Conservation (phyloP, 176 grass and related monocot species). For the Aegilops longissima region DNA sequence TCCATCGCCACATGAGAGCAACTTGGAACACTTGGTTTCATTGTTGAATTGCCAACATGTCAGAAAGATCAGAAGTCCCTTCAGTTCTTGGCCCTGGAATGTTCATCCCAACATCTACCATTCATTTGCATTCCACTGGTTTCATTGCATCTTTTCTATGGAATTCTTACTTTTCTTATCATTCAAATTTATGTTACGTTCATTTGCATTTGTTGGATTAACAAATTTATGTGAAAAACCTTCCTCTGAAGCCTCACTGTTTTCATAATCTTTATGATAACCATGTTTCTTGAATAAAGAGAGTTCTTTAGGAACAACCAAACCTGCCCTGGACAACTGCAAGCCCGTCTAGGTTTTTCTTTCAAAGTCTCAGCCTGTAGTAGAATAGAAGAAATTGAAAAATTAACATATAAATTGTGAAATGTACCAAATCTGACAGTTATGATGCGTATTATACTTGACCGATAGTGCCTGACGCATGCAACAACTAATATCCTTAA, state of each 20-base stretch:
- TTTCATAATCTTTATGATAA: not conserved
- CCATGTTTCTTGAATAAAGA: not conserved
- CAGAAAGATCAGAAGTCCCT: not conserved
- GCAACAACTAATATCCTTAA: constrained; percentile 59
- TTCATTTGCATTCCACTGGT: not conserved
- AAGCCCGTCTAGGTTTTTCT: not conserved
- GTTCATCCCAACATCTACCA: not conserved
- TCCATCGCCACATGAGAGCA: not conserved
- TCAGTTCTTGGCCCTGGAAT: not conserved
- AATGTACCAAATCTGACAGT: not conserved
- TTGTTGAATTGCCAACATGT: not conserved
- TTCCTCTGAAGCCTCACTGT: not conserved
- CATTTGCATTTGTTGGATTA: not conserved
- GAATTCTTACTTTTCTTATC: not conserved
- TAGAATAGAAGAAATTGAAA: not conserved
- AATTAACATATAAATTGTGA: not conserved
- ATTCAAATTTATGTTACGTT: not conserved
- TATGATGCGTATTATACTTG: constrained; percentile 45
- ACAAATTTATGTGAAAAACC: not conserved
- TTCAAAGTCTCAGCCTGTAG: not conserved
- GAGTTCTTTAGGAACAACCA: not conserved
- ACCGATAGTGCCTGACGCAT: constrained; percentile 77
- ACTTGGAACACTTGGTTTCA: not conserved
- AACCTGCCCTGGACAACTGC: not conserved
- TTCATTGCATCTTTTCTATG: not conserved